Evolutionary conservation across 2,329 filamentous ascomycete genomes (phyloP).

Genomic region (Chaetomium olivaceum): DNA sequence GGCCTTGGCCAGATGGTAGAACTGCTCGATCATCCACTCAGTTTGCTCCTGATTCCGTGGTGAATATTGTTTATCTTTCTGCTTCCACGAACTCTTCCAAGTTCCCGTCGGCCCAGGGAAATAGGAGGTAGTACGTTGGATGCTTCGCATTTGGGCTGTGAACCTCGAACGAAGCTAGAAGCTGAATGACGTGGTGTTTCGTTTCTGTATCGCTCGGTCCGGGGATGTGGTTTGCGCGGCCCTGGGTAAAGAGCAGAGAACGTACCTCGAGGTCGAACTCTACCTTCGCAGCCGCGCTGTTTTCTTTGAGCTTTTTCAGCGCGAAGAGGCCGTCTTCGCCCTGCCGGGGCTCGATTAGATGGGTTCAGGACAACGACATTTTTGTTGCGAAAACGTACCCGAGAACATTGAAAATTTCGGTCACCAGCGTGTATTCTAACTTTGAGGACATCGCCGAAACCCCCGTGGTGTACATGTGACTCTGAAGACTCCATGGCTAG

Average conservation of each 20-base stretch:
- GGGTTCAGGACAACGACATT: too few species aligned
- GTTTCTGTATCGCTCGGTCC: neutral
- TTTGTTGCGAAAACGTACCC: too few species aligned
- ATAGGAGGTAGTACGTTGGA: neutral
- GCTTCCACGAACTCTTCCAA: neutral
- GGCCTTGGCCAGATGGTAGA: neutral
- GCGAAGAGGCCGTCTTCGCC: neutral
- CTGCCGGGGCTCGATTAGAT: neutral
- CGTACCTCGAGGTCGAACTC: neutral
- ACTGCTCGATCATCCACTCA: neutral
- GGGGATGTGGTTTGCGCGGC: neutral
- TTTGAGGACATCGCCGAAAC: neutral
- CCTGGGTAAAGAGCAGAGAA: neutral
- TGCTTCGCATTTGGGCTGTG: neutral
- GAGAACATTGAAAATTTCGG: neutral
- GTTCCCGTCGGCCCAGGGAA: neutral
- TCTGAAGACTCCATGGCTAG: neutral
- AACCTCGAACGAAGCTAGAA: neutral
- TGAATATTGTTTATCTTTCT: neutral
- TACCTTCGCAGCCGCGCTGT: neutral
- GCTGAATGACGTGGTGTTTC: neutral
- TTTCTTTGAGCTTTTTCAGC: neutral
- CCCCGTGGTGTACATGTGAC: neutral
- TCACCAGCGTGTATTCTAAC: neutral
- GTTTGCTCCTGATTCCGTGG: neutral